Conservation (phyloP, 2,329 filamentous ascomycete species). For the Trichoderma citrinoviride region DNA sequence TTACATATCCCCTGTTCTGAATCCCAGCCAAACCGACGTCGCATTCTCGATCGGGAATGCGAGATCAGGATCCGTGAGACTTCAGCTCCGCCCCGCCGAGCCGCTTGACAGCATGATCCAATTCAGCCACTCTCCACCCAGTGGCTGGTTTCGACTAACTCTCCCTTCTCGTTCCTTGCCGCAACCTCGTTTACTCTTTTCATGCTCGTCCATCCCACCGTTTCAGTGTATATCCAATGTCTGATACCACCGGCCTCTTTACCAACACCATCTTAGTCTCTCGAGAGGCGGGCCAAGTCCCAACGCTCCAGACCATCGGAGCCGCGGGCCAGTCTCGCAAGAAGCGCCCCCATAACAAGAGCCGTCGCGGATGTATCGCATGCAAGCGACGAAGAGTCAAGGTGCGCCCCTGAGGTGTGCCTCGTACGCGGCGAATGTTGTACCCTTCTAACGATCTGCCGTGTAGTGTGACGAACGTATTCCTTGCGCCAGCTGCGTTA, state of each 20-base stretch:
- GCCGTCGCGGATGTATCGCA: neutral
- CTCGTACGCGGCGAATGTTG: neutral
- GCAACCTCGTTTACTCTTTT: neutral
- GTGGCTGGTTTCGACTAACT: neutral
- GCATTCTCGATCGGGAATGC: neutral
- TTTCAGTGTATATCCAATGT: neutral
- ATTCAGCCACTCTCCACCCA: neutral
- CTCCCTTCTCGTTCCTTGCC: neutral
- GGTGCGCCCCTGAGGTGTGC: neutral
- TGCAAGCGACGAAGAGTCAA: slow-evolving; percentile 4
- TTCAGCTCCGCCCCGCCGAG: neutral
- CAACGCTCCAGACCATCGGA: neutral
- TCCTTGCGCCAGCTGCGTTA: neutral
- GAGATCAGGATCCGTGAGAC: neutral
- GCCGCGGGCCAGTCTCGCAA: neutral
- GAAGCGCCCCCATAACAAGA: neutral
- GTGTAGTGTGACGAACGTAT: neutral
- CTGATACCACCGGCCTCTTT: neutral
- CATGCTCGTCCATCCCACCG: neutral
- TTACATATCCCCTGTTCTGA: neutral
- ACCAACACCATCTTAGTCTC: neutral
- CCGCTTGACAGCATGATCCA: neutral
- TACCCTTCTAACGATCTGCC: too few relatives aligned
- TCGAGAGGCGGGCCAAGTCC: neutral
- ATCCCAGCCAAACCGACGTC: neutral